Conservation (phyloP, 2,329 filamentous ascomycete species). For the Nemania serpens region DNA sequence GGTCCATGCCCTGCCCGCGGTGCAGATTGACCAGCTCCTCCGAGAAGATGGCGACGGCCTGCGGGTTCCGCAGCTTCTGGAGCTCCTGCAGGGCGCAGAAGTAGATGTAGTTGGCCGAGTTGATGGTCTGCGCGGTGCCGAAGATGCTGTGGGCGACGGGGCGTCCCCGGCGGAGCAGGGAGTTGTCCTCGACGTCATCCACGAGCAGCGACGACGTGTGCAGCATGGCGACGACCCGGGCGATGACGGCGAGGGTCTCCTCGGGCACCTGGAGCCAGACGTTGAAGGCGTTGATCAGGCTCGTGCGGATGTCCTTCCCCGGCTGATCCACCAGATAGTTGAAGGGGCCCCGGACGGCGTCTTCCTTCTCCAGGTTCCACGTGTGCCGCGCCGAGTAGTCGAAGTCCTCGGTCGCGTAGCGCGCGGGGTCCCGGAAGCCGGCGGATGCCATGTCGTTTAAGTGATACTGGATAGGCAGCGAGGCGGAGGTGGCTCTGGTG, state of each 20-base stretch:
- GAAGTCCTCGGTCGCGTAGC: slow-evolving; percentile 61
- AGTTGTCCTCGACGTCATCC: slow-evolving; percentile 87
- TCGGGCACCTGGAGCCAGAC: slow-evolving; percentile 76
- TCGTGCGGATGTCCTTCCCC: slow-evolving; percentile 82
- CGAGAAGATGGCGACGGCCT: slow-evolving; percentile 72
- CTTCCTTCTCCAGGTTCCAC: slow-evolving; percentile 78
- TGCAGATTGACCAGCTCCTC: slow-evolving; percentile 86
- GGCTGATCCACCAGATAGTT: slow-evolving; percentile 80
- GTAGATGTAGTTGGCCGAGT: slow-evolving; percentile 88
- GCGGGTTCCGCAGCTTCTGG: slow-evolving; percentile 69
- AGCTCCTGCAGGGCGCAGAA: slow-evolving; percentile 79
- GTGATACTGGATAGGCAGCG: slow-evolving; percentile 40
- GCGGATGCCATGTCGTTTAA: slow-evolving; percentile 46
- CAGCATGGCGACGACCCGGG: slow-evolving; percentile 80
- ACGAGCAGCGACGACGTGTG: slow-evolving; percentile 83
- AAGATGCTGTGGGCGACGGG: slow-evolving; percentile 86
- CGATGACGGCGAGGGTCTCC: slow-evolving; percentile 73
- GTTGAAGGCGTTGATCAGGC: slow-evolving; percentile 82
- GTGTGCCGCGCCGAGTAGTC: slow-evolving; percentile 55
- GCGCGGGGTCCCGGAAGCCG: slow-evolving; percentile 53
- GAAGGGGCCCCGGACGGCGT: slow-evolving; percentile 76
- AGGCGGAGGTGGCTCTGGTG: slow-evolving; percentile 18
- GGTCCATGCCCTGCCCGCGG: slow-evolving; percentile 86
- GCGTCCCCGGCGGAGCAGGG: slow-evolving; percentile 73
- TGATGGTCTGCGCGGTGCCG: slow-evolving; percentile 85